Percentiles rank a stretch among this genome's conserved stretches.
Evolutionary conservation across 1,284 basidiomycete species (phyloP).

Genomic region (Coniophora puteana): DNA sequence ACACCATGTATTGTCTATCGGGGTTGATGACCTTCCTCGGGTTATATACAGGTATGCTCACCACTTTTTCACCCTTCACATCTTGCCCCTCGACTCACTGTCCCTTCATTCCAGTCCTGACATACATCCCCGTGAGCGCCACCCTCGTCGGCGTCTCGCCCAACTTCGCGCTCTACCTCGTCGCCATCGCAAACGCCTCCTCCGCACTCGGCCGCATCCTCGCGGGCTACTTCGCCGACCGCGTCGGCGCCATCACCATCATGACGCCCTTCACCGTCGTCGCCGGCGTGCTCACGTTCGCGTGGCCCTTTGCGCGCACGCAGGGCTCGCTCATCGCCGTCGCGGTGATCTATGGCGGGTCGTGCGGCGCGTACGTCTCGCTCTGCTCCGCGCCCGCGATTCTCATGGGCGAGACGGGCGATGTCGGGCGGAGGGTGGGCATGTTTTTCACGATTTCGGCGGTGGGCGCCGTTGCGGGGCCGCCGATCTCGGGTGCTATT

Average conservation of each 20-base stretch:
- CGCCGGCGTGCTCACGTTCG: conserved; percentile 49
- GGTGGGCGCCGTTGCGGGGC: conserved; percentile 46
- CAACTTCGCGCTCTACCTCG: not conserved
- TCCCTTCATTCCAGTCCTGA: conserved; percentile 33
- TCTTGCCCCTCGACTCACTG: conserved; percentile 2
- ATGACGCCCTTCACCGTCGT: conserved; percentile 50
- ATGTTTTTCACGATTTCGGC: conserved; percentile 51
- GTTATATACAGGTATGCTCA: conserved; percentile 49
- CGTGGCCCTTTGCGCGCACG: conserved; percentile 52
- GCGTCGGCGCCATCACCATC: conserved; percentile 47
- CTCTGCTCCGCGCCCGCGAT: conserved; percentile 54
- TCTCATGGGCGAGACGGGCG: conserved; percentile 52
- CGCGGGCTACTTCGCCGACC: conserved; percentile 1
- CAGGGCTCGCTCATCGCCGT: conserved; percentile 39
- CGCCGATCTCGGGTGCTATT: conserved; percentile 59
- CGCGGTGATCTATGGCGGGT: conserved; percentile 48
- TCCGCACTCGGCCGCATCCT: not conserved
- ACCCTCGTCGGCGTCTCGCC: not conserved
- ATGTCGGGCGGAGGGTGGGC: conserved; percentile 58
- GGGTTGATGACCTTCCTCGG: conserved; percentile 51
- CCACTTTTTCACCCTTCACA: not conserved
- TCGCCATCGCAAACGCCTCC: conserved; percentile 11
- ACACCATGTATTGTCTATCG: conserved; percentile 39
- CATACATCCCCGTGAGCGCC: conserved; percentile 44
- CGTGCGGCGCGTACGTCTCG: conserved; percentile 54